A percentile compares a stretch with the other conserved stretches of the same genome.
Evolutionary conservation across 352 stramenopile genomes (phyloP).

Genomic region (Pythium rhizo-oryzae): DNA sequence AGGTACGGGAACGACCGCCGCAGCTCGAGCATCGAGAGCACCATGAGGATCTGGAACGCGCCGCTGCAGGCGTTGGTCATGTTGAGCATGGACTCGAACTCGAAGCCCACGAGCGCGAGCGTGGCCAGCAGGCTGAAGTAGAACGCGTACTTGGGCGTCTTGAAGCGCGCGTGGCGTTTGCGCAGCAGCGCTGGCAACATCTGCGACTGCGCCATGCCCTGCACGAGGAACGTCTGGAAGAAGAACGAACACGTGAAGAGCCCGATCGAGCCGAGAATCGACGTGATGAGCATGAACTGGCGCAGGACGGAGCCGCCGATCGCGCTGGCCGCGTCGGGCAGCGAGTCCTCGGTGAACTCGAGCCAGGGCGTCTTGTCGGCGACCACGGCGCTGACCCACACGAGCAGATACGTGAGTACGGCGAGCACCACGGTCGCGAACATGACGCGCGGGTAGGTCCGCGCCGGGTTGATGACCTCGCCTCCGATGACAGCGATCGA

Average conservation of each 20-base stretch:
- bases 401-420: slow-evolving; percentile 34
- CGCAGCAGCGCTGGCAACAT: slow-evolving; percentile 72
- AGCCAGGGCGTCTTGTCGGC: neutral
- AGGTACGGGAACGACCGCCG: slow-evolving; percentile 47
- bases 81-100: slow-evolving; percentile 56
- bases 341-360: slow-evolving; percentile 2
- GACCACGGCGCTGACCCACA: slow-evolving; percentile 13
- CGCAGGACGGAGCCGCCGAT: slow-evolving; percentile 71
- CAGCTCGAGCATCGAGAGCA: slow-evolving; percentile 83
- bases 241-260: slow-evolving; percentile 88
- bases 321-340: too few species aligned
- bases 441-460: slow-evolving; percentile 54
- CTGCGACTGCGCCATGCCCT: slow-evolving; percentile 52
- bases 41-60: slow-evolving; percentile 71
- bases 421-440: slow-evolving; percentile 62
- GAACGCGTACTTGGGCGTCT: slow-evolving; percentile 24
- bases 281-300: slow-evolving; percentile 44
- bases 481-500: slow-evolving; percentile 73
- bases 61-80: slow-evolving; percentile 85
- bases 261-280: slow-evolving; percentile 34
- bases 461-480: slow-evolving; percentile 67
- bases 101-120: slow-evolving; percentile 17
- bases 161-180: slow-evolving; percentile 27
- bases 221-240: slow-evolving; percentile 77
- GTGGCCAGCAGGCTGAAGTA: slow-evolving; percentile 14